Evolutionary conservation across 768 basidiomycete genomes (phyloP), one percentile per base, ranked within the genome.

Genomic region (Naganishia vishniacii): DNA sequence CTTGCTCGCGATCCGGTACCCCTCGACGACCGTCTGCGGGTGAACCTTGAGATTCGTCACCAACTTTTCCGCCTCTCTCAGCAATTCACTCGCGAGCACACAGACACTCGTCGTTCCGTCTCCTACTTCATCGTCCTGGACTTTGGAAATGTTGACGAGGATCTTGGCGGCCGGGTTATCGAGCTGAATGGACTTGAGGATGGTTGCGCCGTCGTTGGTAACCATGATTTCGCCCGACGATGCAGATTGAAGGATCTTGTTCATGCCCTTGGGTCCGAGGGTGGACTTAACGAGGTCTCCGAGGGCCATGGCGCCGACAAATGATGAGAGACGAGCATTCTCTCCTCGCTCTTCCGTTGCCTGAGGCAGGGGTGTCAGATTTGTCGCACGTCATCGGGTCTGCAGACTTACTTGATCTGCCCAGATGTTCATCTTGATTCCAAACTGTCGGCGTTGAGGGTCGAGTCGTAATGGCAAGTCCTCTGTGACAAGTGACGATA

Each of bases 121-220:
- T 20, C 95, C 95, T 48, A 99, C 86, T 78, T 99, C 95, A 75
- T 99, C 95, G 75, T 99, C 95, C 80, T 98, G 95, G n/a, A 98
- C 94, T 76, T 99, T 99, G 0, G 92, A 94, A 78, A 99, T 98
- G 79, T 99, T 98, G 72, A 99, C 95, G 61, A 99, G 83, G 77
- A 99, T 97, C 82, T 99, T 99, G 42, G 95, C 95, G 1, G 94
- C 94, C 4, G 95, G 90, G 76, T 99, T 98, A 79, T 99, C 95
- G 68, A 99, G 85, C 72, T 91, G 88, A 72, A 99, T 98, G 49
- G 89, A 86, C 77, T 97, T 98, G 64, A 99, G 84, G 72, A 98
- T 99, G 48, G 95, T 98, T 3, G 95, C 95, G 4, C 95, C 95
- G 77, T 99, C 95, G 78, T 99, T 99, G 12, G 95, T 99, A 51